Conservation (phyloP, 768 basidiomycete species). For the Pisolithus tinctorius region DNA sequence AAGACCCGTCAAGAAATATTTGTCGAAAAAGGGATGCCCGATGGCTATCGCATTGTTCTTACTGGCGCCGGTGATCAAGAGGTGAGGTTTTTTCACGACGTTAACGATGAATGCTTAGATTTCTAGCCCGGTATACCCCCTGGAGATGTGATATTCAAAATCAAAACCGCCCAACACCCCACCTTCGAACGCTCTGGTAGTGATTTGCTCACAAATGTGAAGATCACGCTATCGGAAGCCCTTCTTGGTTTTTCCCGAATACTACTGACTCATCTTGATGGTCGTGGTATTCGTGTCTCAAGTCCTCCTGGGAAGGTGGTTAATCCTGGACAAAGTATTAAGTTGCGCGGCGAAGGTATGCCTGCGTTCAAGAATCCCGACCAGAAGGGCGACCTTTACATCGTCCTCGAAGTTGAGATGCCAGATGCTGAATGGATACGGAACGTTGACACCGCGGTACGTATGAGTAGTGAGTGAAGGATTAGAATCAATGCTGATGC, state of each 20-base stretch:
- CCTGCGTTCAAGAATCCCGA: slow-evolving; percentile 62
- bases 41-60: slow-evolving; percentile 80
- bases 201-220: slow-evolving; percentile 73
- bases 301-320: slow-evolving; percentile 74
- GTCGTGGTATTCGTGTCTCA: slow-evolving; percentile 76
- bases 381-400: slow-evolving; percentile 72
- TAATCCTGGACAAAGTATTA: slow-evolving; percentile 64
- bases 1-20: slow-evolving; percentile 86
- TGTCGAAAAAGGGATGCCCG: slow-evolving; percentile 81
- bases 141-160: slow-evolving; percentile 85
- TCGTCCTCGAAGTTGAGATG: slow-evolving; percentile 86
- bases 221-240: slow-evolving; percentile 89
- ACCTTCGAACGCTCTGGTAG: slow-evolving; percentile 80
- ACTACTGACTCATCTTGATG: slow-evolving; percentile 87
- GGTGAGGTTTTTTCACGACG: slow-evolving; percentile 34
- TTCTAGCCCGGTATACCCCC: slow-evolving; percentile 77
- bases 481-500: slow-evolving; percentile 5
- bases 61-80: slow-evolving; percentile 90
- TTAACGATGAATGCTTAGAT: slow-evolving; percentile 5
- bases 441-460: slow-evolving; percentile 54
- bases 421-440: slow-evolving; percentile 73
- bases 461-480: slow-evolving; percentile 2
- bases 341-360: slow-evolving; percentile 86
- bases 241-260: slow-evolving; percentile 93
- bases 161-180: slow-evolving; percentile 61